Evolutionary conservation across 176 grass and related monocot genomes (phyloP).

Genomic region (Themeda triandra): DNA sequence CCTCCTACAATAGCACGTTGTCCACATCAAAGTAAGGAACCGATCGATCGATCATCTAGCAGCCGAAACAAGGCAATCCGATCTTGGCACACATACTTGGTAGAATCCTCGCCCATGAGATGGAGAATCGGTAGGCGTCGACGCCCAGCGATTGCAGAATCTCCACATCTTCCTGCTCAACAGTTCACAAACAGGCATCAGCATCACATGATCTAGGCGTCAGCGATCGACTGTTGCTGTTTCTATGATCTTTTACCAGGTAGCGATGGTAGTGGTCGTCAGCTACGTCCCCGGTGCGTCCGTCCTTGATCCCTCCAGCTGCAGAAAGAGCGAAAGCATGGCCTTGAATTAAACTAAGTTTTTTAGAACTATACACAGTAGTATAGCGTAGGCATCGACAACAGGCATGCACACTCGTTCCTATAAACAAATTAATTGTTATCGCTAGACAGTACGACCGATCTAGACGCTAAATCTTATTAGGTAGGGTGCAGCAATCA

Average conservation of each 20-base stretch:
- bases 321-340: not conserved
- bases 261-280: conserved; percentile 76
- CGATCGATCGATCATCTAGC: not conserved
- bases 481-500: no score
- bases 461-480: no score
- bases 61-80: no score
- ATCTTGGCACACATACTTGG: conserved; percentile 36
- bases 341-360: no score
- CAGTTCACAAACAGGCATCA: not conserved
- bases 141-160: conserved; percentile 54
- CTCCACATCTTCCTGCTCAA: conserved; percentile 48
- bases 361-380: no score
- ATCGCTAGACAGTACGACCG: no score
- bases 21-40: not conserved
- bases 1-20: conserved; percentile 23
- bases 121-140: conserved; percentile 69
- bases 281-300: conserved; percentile 47
- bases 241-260: conserved; percentile 23
- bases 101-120: conserved; percentile 70
- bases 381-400: no score
- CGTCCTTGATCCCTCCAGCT: conserved; percentile 27
- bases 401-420: no score
- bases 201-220: no score
- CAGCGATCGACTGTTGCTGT: not conserved
- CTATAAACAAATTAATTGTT: no score